Conservation (phyloP, 768 basidiomycete genomes). For the Amanita rimosa region DNA sequence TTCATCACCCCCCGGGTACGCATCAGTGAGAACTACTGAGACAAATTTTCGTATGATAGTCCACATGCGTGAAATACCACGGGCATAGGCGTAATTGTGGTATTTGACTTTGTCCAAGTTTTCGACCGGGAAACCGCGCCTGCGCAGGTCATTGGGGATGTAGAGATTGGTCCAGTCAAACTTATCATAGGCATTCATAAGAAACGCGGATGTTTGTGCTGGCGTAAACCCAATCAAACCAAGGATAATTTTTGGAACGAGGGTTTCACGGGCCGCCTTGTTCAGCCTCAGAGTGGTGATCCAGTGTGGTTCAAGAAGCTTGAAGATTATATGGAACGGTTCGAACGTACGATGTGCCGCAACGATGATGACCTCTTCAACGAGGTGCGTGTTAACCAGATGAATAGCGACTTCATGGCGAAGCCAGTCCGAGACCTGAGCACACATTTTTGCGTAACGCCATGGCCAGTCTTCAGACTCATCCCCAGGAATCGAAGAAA, state of each 20-base stretch:
- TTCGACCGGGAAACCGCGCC: constrained; percentile 19
- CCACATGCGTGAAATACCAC: constrained; percentile 16
- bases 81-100: constrained; percentile 20
- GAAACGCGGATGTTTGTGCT: background rate
- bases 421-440: constrained; percentile 19
- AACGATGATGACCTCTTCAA: constrained; percentile 20
- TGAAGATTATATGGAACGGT: constrained; percentile 14
- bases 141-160: constrained; percentile 16
- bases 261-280: constrained; percentile 13
- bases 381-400: constrained; percentile 18
- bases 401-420: constrained; percentile 18
- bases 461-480: constrained; percentile 20
- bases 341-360: constrained; percentile 17
- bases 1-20: constrained; percentile 11
- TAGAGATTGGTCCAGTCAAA: constrained; percentile 18
- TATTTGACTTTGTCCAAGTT: constrained; percentile 15
- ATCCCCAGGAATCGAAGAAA: constrained; percentile 3
- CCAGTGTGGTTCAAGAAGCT: constrained; percentile 20
- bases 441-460: constrained; percentile 21
- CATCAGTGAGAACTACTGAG: constrained; percentile 8
- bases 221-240: background rate
- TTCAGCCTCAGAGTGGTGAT: constrained; percentile 18
- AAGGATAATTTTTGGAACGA: background rate
- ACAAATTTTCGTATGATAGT: constrained; percentile 17
- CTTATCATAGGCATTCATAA: constrained; percentile 9